Percentiles rank a stretch among this genome's conserved stretches.
Evolutionary conservation across 345 rosid species (phyloP).

Genomic region (Kandelia obovata): DNA sequence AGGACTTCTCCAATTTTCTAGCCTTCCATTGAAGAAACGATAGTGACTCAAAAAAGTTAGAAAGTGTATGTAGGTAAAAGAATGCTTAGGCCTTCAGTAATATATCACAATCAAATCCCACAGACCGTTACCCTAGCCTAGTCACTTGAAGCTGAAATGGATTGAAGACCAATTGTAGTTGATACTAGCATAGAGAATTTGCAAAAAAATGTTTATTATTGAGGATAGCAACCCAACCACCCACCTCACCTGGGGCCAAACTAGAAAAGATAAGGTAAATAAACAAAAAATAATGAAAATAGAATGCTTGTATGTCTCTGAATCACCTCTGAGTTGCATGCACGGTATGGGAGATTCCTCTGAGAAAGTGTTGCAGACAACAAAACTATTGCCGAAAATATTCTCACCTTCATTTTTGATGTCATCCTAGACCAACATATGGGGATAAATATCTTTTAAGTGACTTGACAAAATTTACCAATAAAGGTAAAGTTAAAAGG

Average conservation of each 20-base stretch:
- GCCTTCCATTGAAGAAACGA: no score
- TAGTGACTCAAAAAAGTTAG: no score
- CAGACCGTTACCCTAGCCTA: background rate
- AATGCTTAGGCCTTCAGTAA: no score
- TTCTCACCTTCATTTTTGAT: constrained; percentile 45
- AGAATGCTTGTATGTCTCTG: background rate
- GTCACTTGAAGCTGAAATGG: background rate
- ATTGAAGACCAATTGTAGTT: no score
- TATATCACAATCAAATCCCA: no score
- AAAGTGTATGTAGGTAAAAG: no score
- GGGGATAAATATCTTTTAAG: background rate
- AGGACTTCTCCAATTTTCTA: no score
- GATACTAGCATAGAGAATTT: no score
- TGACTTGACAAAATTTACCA: constrained; percentile 3
- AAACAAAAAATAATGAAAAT: background rate
- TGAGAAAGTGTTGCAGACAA: constrained; percentile 68
- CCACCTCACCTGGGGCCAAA: no score
- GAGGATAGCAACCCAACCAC: no score
- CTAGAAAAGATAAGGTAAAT: background rate
- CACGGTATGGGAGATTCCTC: constrained; percentile 64
- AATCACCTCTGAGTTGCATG: constrained; percentile 47
- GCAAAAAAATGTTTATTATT: no score
- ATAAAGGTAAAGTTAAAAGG: constrained; percentile 3
- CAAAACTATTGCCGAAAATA: constrained; percentile 52
- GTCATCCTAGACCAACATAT: constrained; percentile 50